Percentiles rank a stretch among this genome's conserved stretches.
Conservation (phyloP, 306 rosid species). For the Dalbergia cochinchinensis region DNA sequence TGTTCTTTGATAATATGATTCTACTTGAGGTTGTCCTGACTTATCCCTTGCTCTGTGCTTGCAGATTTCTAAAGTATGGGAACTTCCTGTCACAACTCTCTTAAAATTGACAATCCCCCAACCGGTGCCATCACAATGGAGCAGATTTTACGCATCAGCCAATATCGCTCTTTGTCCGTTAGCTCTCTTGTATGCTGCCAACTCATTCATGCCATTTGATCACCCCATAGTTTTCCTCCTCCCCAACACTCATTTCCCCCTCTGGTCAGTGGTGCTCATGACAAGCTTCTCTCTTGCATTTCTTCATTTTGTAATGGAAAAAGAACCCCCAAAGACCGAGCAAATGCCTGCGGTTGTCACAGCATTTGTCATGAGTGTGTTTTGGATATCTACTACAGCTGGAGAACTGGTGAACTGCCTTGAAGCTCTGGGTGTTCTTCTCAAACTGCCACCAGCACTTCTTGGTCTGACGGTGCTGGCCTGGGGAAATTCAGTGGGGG, state of each 20-base stretch:
- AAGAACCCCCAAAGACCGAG: slow-evolving; percentile 90
- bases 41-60: slow-evolving; percentile 32
- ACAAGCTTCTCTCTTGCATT: slow-evolving; percentile 84
- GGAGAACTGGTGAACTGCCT: slow-evolving; percentile 95
- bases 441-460: slow-evolving; percentile 75
- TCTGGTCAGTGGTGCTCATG: slow-evolving; percentile 78
- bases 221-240: slow-evolving; percentile 86
- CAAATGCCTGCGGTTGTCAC: slow-evolving; percentile 70
- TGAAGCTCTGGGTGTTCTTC: slow-evolving; percentile 72
- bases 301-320: slow-evolving; percentile 73
- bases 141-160: slow-evolving; percentile 82
- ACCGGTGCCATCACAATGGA: slow-evolving; percentile 83
- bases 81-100: slow-evolving; percentile 70
- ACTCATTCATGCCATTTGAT: slow-evolving; percentile 73
- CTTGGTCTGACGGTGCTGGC: slow-evolving; percentile 97
- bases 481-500: slow-evolving; percentile 98
- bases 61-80: slow-evolving; percentile 78
- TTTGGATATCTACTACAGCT: slow-evolving; percentile 92
- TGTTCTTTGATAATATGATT: slow-evolving; percentile 35
- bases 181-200: slow-evolving; percentile 78
- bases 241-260: slow-evolving; percentile 76
- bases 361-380: slow-evolving; percentile 95
- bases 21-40: slow-evolving; percentile 40
- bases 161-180: slow-evolving; percentile 87
- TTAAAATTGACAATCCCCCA: slow-evolving; percentile 88